Evolutionary conservation across 2,329 filamentous ascomycete genomes (phyloP).

Genomic region (Pseudogymnoascus sp.): DNA sequence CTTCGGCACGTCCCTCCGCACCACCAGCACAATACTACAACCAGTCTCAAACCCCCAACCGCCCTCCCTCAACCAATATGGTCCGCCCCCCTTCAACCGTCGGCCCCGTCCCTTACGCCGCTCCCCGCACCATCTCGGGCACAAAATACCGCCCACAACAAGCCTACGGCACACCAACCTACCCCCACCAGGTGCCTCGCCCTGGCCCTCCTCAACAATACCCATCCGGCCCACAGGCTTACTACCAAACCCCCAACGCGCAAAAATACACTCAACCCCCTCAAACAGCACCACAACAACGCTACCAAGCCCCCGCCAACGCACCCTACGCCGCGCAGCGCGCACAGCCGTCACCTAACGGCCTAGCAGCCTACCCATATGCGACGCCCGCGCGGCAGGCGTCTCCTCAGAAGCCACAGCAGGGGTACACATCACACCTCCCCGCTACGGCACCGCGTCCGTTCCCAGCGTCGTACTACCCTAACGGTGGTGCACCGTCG

Average conservation of each 20-base stretch:
- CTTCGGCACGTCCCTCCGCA: slow-evolving; percentile 17
- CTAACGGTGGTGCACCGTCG: slow-evolving; percentile 11
- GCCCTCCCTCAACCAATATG: slow-evolving; percentile 19
- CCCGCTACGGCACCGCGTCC: slow-evolving; percentile 14
- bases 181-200: slow-evolving; percentile 24
- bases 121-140: slow-evolving; percentile 19
- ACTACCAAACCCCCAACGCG: slow-evolving; percentile 2
- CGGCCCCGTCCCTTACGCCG: slow-evolving; percentile 21
- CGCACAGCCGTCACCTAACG: slow-evolving; percentile 21
- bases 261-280: slow-evolving; percentile 13
- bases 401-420: slow-evolving; percentile 24
- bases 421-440: slow-evolving; percentile 18
- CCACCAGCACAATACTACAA: slow-evolving; percentile 19
- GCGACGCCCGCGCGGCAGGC: slow-evolving; percentile 20
- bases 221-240: not conserved
- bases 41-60: slow-evolving; percentile 22
- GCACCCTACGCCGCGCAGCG: slow-evolving; percentile 20
- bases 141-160: slow-evolving; percentile 22
- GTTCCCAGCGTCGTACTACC: not conserved
- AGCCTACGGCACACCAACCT: slow-evolving; percentile 22
- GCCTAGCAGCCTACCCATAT: slow-evolving; percentile 21
- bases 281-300: slow-evolving; percentile 21
- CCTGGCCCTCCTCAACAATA: slow-evolving; percentile 22
- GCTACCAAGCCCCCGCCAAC: slow-evolving; percentile 20
- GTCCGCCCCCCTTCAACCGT: slow-evolving; percentile 22